Evolutionary conservation across 208 protist genomes (phyloP).

Genomic region (Angomonas deanei): DNA sequence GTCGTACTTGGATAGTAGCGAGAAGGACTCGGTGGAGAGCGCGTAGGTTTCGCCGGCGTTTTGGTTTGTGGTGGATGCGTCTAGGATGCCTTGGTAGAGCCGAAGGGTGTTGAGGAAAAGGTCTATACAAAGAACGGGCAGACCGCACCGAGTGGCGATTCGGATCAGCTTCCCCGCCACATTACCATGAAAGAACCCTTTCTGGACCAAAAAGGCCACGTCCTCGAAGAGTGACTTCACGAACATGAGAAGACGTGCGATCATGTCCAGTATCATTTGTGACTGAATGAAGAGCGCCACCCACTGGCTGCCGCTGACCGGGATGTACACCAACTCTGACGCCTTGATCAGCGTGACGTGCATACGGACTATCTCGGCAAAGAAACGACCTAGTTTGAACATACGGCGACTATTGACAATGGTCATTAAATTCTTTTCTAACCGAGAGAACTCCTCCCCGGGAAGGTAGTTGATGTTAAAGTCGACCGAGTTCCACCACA

Average conservation of each 20-base stretch:
- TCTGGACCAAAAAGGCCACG: constrained; percentile 81
- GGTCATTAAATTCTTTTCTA: constrained; percentile 87
- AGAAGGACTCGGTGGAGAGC: constrained; percentile 79
- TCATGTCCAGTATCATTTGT: constrained; percentile 89
- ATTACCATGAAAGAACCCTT: constrained; percentile 85
- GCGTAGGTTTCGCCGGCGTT: constrained; percentile 36
- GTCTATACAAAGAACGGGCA: constrained; percentile 82
- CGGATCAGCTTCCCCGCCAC: constrained; percentile 75
- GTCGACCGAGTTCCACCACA: constrained; percentile 75
- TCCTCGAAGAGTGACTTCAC: constrained; percentile 87
- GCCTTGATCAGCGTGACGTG: constrained; percentile 83
- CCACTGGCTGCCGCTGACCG: constrained; percentile 70
- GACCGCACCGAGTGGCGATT: constrained; percentile 60
- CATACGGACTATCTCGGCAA: constrained; percentile 88
- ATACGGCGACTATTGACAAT: constrained; percentile 85
- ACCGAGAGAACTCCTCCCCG: constrained; percentile 61
- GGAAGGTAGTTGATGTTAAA: constrained; percentile 77
- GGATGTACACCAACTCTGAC: constrained; percentile 83
- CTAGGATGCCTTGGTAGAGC: constrained; percentile 75
- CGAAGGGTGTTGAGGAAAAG: constrained; percentile 85
- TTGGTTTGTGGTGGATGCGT: constrained; percentile 40
- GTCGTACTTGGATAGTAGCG: constrained; percentile 82
- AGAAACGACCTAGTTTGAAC: constrained; percentile 84
- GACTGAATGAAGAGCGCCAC: constrained; percentile 84
- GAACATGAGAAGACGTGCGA: constrained; percentile 73